phyloP scores from a whole-genome alignment of 1,284 basidiomycete genomes.

The Trichosporon sp. region DNA sequence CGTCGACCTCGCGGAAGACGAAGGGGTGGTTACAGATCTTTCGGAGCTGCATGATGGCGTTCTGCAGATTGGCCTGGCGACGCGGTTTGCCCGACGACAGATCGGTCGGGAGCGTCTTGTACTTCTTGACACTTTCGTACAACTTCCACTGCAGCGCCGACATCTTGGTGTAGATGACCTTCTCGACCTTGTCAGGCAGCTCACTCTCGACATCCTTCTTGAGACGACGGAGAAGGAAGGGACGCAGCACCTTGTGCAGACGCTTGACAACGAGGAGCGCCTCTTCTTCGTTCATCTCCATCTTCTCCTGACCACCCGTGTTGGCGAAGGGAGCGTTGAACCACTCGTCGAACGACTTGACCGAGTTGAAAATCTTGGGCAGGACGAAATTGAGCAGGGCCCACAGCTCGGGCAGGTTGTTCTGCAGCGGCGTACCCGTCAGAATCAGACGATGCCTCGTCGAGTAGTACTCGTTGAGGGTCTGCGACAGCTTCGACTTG shows the following conservation, averaged over 20 bases:
- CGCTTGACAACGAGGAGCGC: slow-evolving; percentile 95
- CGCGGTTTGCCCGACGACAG: slow-evolving; percentile 52
- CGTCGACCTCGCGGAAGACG: slow-evolving; percentile 91
- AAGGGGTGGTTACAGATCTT: slow-evolving; percentile 99
- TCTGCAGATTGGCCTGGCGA: slow-evolving; percentile 66
- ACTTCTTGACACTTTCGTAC: slow-evolving; percentile 82
- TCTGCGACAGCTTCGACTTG: slow-evolving; percentile 89
- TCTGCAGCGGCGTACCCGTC: slow-evolving; percentile 96
- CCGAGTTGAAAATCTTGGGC: slow-evolving; percentile 98
- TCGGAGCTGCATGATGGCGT: slow-evolving; percentile 97
- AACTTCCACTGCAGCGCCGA: slow-evolving; percentile 90
- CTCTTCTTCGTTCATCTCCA: slow-evolving; percentile 99
- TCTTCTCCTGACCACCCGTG: slow-evolving; percentile 89
- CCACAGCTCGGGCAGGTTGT: slow-evolving; percentile 98
- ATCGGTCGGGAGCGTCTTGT: slow-evolving; percentile 62
- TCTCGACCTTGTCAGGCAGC: slow-evolving; percentile 98
- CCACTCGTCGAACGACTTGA: slow-evolving; percentile 99
- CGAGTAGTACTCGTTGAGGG: slow-evolving; percentile 89
- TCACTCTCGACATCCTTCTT: slow-evolving; percentile 99
- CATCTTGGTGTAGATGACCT: slow-evolving; percentile 99
- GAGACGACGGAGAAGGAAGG: slow-evolving; percentile 91
- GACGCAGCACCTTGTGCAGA: slow-evolving; percentile 93
- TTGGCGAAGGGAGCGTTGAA: slow-evolving; percentile 99
- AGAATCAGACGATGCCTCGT: slow-evolving; percentile 93
- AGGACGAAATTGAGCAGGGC: slow-evolving; percentile 96